Evolutionary conservation across 371 early-diverging fungal species (phyloP).

Genomic region (Mucor sp.): DNA sequence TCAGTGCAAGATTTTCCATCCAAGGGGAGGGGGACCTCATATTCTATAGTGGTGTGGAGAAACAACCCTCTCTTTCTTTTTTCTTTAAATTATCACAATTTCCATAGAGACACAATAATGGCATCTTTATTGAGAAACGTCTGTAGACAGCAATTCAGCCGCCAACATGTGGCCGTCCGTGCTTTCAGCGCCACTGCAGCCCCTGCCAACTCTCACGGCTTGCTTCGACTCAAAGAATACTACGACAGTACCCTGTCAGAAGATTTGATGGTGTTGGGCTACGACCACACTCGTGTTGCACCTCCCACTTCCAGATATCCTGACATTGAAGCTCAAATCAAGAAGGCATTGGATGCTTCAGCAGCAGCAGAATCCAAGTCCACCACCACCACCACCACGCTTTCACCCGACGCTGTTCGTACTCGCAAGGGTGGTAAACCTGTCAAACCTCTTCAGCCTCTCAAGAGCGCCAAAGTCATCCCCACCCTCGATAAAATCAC

Average conservation of each 20-base stretch:
- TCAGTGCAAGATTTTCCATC: slow-evolving; percentile 3
- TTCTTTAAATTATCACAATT: background rate
- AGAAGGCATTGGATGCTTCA: slow-evolving; percentile 28
- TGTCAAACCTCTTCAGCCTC: slow-evolving; percentile 53
- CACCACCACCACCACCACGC: background rate
- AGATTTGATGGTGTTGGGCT: slow-evolving; percentile 83
- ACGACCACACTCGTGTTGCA: slow-evolving; percentile 70
- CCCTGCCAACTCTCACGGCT: slow-evolving; percentile 47
- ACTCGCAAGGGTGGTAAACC: slow-evolving; percentile 64
- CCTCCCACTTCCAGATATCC: slow-evolving; percentile 40
- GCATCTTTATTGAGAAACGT: slow-evolving; percentile 19
- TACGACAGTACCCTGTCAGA: slow-evolving; percentile 82
- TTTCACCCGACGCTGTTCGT: slow-evolving; percentile 26
- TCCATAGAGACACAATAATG: background rate
- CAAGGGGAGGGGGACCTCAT: background rate
- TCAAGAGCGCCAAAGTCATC: slow-evolving; percentile 53
- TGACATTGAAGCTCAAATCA: slow-evolving; percentile 43
- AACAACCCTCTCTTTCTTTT: background rate
- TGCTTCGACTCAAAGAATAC: slow-evolving; percentile 78
- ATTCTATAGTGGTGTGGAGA: background rate
- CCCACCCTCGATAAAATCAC: slow-evolving; percentile 71
- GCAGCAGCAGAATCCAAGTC: background rate
- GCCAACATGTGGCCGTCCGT: slow-evolving; percentile 12
- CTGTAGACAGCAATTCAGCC: slow-evolving; percentile 16
- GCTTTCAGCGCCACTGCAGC: slow-evolving; percentile 32